Base-by-base conservation (phyloP, 2,329 filamentous ascomycete species). In the Purpureocillium takamizusanense region DNA sequence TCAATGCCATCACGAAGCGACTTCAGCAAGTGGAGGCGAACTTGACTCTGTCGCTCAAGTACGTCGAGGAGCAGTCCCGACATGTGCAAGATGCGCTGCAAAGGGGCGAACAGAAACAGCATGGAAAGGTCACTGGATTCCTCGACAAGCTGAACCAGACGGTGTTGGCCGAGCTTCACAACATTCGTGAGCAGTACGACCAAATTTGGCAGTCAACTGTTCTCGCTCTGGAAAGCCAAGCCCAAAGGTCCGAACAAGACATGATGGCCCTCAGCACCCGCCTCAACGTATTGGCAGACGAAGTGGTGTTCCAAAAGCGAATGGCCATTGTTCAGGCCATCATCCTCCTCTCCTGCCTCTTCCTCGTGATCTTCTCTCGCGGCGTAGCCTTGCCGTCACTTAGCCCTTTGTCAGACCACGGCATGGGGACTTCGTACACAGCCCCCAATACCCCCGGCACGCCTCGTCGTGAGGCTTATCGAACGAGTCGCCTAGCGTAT, bases 131-230 rank as follows among this genome's bases (percentile, higher is more conserved):
- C 1, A 81, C 83, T 16, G 70, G 72, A 2, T 95, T 95, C 53
- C 70, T 97, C 12, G 78, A 87, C 43, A 78, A 78, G 29, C 70
- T 98, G n/a, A 98, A 98, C 58, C 72, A 70, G 34, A 95, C 89
- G 0, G 87, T 97, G 1, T 72, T 94, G 30, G 72, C 76, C 13
- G 92, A 98, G 58, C 68, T 95, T 28, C 78, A 78, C 44, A 78
- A 74, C 36, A 83, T 92, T 45, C 77, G 86, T 37, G 78, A 81
- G 42, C 85, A 95, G 57, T 97, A 97, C 59, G 90, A 97, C 55
- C 86, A 95, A 54, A 80, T 97, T 11, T 97, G 90, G 89, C 89
- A 95, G 60, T 90, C 85, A 15, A 95, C 94, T 10, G 83, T 95
- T 16, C 81, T 95, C 39, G 89, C 94, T 23, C 76, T 97, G 12